Conservation (phyloP, 2,329 filamentous ascomycete species). For the Sarocladium kiliense region DNA sequence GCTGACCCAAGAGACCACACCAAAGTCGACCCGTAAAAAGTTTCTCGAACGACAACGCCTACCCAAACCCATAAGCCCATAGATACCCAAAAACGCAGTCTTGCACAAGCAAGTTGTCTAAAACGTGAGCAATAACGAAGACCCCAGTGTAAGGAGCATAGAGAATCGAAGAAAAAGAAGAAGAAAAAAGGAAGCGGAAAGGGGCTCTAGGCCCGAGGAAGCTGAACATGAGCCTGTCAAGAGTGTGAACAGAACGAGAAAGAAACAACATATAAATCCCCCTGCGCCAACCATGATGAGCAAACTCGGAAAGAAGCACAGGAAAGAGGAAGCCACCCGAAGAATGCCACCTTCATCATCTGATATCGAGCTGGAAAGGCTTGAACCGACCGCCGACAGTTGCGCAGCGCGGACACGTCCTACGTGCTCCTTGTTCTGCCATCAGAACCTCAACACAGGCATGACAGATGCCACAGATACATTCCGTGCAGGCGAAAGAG, state of each 20-base stretch:
- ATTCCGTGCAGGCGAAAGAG: conserved; percentile 92
- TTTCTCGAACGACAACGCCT: background rate
- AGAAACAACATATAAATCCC: background rate
- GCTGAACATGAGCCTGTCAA: background rate
- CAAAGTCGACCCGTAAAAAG: background rate
- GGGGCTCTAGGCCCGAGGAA: background rate
- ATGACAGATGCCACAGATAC: conserved; percentile 87
- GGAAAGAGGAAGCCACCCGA: conserved; percentile 2
- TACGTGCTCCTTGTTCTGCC: conserved; percentile 67
- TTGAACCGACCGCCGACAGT: conserved; percentile 78
- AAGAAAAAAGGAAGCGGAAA: background rate
- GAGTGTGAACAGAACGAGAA: background rate
- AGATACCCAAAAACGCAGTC: background rate
- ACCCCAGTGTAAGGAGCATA: background rate
- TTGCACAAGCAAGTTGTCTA: background rate
- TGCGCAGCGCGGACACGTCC: conserved; percentile 74
- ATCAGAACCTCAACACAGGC: conserved; percentile 80
- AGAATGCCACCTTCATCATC: conserved; percentile 39
- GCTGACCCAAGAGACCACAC: conserved; percentile 2
- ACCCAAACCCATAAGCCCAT: background rate
- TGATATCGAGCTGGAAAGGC: conserved; percentile 77
- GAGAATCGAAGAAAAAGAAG: background rate
- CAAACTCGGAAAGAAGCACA: conserved; percentile 1
- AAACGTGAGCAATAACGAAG: conserved; percentile 2
- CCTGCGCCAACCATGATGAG: conserved; percentile 8